Base-by-base conservation (phyloP, 192 early-diverging fungal species). In the Paraglomus occultum region DNA sequence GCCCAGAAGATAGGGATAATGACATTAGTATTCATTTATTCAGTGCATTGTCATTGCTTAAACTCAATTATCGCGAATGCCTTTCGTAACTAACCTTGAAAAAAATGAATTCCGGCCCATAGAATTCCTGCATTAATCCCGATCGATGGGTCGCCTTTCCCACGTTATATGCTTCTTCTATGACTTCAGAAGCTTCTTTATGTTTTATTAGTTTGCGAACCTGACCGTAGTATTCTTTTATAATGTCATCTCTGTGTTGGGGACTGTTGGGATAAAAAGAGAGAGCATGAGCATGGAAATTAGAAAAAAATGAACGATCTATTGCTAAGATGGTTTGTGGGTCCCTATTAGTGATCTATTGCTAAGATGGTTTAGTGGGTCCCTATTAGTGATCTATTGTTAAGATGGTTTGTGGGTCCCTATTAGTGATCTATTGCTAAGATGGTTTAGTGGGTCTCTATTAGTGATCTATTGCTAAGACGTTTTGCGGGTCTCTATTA, bases 21-120 rank as follows among this genome's bases (percentile, higher is more conserved):
- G 3, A 31, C 31, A 31, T 31, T 31, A 31, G 31, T n/a, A n/a
- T n/a, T n/a, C n/a, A n/a, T n/a, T n/a, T n/a, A n/a, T n/a, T n/a
- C n/a, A n/a, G n/a, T n/a, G n/a, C n/a, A 31, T 31, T 31, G 31
- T 31, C 31, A 31, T 31, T 31, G 31, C 3, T 31, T 31, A 31
- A 31, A 31, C 31, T 31, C 31, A 31, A 3, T 31, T 31, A 31
- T 31, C 31, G 31, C 31, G 31, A 31, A 31, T 31, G 31, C 31
- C 31, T 31, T 31, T 31, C 3, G 40, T 49, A 55, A 50, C 8
- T 67, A 50, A 82, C 80, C 86, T 89, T 92, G 76, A 95, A 96
- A 22, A 97, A 70, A 4, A 90, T 85, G 80, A 90, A 94, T 74
- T 97, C 95, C 11, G 87, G 90, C 51, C 95, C 95, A 76, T 95